Conservation (phyloP, 2,329 filamentous ascomycete genomes). For the Lachnellula cervina region DNA sequence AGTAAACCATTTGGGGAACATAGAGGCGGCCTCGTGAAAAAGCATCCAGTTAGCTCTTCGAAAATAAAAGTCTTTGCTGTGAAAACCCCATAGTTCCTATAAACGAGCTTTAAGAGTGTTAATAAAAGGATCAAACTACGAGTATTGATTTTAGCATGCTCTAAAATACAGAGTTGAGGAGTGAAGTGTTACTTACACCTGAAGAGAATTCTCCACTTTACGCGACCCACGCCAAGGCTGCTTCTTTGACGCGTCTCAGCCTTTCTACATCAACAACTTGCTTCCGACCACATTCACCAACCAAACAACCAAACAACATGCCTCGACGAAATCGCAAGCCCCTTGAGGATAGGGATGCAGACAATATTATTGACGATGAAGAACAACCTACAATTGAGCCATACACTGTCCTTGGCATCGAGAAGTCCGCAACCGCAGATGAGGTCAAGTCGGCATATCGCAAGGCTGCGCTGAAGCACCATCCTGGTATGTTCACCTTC, state of each 20-base stretch:
- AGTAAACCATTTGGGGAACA: too few relatives aligned
- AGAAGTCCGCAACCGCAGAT: constrained; percentile 65
- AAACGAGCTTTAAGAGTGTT: too few relatives aligned
- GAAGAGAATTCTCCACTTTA: background rate
- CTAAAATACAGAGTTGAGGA: background rate
- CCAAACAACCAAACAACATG: constrained; percentile 14
- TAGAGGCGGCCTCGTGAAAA: too few relatives aligned
- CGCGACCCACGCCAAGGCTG: constrained; percentile 3
- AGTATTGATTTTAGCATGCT: too few relatives aligned
- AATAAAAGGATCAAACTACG: too few relatives aligned
- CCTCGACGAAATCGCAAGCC: constrained; percentile 13
- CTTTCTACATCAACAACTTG: constrained; percentile 5
- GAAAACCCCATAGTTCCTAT: too few relatives aligned
- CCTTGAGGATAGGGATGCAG: constrained; percentile 11
- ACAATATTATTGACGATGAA: constrained; percentile 24
- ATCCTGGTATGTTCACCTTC: constrained; percentile 59
- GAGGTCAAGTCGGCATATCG: constrained; percentile 89
- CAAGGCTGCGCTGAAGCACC: constrained; percentile 80
- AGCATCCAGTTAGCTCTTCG: too few relatives aligned
- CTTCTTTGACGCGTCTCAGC: constrained; percentile 14
- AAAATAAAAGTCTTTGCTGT: too few relatives aligned
- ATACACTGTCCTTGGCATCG: constrained; percentile 72
- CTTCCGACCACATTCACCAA: constrained; percentile 1
- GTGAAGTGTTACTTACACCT: background rate
- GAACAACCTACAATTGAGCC: constrained; percentile 52